phyloP scores from a whole-genome alignment of 2,329 filamentous ascomycete species.

The Incumbomyces lentus region DNA sequence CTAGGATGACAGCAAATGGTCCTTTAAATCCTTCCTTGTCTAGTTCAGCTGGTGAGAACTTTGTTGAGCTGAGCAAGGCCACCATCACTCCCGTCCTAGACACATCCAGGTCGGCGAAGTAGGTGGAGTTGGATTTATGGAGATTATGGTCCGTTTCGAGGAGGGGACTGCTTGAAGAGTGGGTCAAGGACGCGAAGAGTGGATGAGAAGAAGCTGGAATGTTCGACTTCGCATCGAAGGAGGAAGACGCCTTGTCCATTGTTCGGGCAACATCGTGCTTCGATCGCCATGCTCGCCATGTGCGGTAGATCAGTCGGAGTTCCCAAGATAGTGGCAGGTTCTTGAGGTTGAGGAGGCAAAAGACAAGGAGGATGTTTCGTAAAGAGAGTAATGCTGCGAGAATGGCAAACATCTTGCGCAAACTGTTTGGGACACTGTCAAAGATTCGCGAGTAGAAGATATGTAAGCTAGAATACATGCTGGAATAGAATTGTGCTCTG shows the following conservation, averaged over 20 bases:
- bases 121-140: slow-evolving; percentile 47
- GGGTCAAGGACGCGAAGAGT: slow-evolving; percentile 63
- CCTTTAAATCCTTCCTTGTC: slow-evolving; percentile 37
- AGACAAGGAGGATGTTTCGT: slow-evolving; percentile 35
- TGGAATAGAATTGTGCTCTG: too few relatives aligned
- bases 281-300: slow-evolving; percentile 46
- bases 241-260: slow-evolving; percentile 25
- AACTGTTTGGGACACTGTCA: too few relatives aligned
- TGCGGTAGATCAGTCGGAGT: slow-evolving; percentile 50
- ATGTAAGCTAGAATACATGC: too few relatives aligned
- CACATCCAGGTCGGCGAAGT: slow-evolving; percentile 51
- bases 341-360: slow-evolving; percentile 60
- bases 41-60: slow-evolving; percentile 38
- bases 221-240: background rate
- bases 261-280: slow-evolving; percentile 26
- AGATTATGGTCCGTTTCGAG: slow-evolving; percentile 80
- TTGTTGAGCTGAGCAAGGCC: slow-evolving; percentile 48
- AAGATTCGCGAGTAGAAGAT: too few relatives aligned
- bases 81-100: slow-evolving; percentile 71
- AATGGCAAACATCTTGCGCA: slow-evolving; percentile 3
- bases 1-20: slow-evolving; percentile 54
- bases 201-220: slow-evolving; percentile 34
- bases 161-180: slow-evolving; percentile 55
- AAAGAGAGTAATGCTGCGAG: slow-evolving; percentile 19
- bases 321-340: slow-evolving; percentile 67